A percentile compares a stretch with the other conserved stretches of the same genome.
Conservation (phyloP, 2,329 filamentous ascomycete species). For the Phaeoacremonium minimum region DNA sequence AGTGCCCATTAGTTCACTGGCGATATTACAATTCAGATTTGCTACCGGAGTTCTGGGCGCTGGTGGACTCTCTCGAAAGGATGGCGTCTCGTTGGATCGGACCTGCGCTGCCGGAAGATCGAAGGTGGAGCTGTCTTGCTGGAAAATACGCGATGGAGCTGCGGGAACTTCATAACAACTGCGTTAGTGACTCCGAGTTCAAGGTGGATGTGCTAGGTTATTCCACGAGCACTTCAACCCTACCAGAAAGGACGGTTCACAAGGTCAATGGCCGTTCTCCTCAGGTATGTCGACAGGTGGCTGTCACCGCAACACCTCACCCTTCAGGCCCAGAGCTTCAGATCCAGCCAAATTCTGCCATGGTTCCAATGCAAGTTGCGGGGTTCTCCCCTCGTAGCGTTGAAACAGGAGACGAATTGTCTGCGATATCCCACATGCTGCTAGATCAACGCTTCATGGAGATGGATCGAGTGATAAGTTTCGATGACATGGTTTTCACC, state of each 20-base stretch:
- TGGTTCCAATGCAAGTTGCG: too few relatives aligned
- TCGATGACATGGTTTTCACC: slow-evolving; percentile 29
- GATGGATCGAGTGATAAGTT: slow-evolving; percentile 26
- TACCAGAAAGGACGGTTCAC: not conserved
- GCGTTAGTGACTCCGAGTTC: not conserved
- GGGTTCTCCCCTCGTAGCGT: too few relatives aligned
- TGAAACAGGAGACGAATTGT: slow-evolving; percentile 2
- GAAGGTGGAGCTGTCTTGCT: not conserved
- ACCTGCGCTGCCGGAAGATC: not conserved
- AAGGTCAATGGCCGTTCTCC: too few relatives aligned
- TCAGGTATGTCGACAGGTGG: too few relatives aligned
- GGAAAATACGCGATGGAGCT: not conserved
- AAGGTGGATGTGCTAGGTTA: not conserved
- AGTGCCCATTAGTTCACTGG: too few relatives aligned
- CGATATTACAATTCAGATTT: not conserved
- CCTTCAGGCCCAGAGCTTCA: too few relatives aligned
- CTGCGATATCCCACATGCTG: slow-evolving; percentile 20
- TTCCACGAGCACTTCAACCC: not conserved
- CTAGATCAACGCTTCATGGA: slow-evolving; percentile 26
- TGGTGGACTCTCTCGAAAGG: not conserved
- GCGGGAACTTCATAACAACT: not conserved
- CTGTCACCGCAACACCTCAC: too few relatives aligned
- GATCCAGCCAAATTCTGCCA: too few relatives aligned
- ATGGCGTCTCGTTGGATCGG: not conserved
- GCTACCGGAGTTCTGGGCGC: not conserved